Evolutionary conservation across 345 rosid genomes (phyloP), one percentile per base, ranked within the genome.

Genomic region (Citrus mangshanensis): DNA sequence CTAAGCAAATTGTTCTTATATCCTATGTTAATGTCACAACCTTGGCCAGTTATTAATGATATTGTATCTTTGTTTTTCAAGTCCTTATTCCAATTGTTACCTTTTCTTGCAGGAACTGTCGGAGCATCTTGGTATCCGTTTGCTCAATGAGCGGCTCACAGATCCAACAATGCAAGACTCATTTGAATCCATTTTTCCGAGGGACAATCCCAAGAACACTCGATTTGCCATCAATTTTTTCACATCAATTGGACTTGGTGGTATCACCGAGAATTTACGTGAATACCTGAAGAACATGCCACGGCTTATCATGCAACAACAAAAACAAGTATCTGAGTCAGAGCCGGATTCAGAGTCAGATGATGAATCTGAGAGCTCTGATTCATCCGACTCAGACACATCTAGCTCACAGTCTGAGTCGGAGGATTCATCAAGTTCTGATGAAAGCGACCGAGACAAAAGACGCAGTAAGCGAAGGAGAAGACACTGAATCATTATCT

Each of bases 251-350:
- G 99, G 99, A 56, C 95, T 96, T 28, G 99, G 98, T 84, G 99
- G 98, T 55, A 93, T 96, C 80, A 96, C 98, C 7, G 97, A 96
- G 84, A 96, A 86, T 80, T 86, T 94, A 68, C 92, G 97, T 0
- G 98, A 93, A 80, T 94, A 96, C 81, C 70, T 92, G 80, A 94
- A 96, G 94, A 94, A 96, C 81, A 90, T 96, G 99, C 98, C 98
- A 0, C 86, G 94, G 28, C 96, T 92, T 63, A 93, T 95, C 81
- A 91, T 93, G 99, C 95, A 93, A 84, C 98, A 91, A 65, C 97
- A 89, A 77, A 85, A 89, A 77, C 87, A 84, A 2, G 90, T 83
- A 49, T 85, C 87, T 2, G 86, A 70, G 12, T 72, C 84, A 30
- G 89, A 32, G 34, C 34, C 34, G 34, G 34, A 74, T 28, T 63